phyloP scores from a whole-genome alignment of 2,329 filamentous ascomycete species.

The Aspergillaceae sp. region DNA sequence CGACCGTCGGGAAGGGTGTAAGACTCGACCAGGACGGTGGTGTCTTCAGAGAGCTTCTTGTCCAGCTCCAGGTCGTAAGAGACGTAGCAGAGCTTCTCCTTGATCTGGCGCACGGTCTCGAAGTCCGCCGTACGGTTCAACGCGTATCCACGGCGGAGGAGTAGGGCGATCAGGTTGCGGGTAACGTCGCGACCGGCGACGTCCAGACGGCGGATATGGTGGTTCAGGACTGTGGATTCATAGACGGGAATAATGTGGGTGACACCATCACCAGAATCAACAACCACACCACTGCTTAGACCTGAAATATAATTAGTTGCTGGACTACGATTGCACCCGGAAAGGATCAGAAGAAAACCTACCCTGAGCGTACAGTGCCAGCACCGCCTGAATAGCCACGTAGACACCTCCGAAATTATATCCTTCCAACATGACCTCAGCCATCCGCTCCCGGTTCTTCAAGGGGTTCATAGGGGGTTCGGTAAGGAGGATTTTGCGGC shows the following conservation, averaged over 20 bases:
- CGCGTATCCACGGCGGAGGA: conserved; percentile 87
- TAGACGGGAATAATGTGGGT: conserved; percentile 98
- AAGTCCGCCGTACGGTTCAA: conserved; percentile 98
- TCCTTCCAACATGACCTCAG: conserved; percentile 97
- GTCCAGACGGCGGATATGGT: conserved; percentile 86
- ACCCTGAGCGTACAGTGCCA: conserved; percentile 95
- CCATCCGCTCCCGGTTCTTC: conserved; percentile 96
- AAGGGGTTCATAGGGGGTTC: conserved; percentile 97
- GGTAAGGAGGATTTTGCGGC: conserved; percentile 93
- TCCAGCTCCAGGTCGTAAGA: conserved; percentile 96
- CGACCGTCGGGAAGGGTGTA: conserved; percentile 96
- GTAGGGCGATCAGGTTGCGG: conserved; percentile 91
- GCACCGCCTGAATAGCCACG: conserved; percentile 92
- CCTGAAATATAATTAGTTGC: conserved; percentile 38
- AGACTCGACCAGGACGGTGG: conserved; percentile 91
- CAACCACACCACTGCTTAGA: conserved; percentile 88
- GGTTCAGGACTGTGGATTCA: conserved; percentile 94
- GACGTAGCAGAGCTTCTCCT: conserved; percentile 99
- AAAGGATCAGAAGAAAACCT: conserved; percentile 18
- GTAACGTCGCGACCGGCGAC: conserved; percentile 96
- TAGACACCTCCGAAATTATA: conserved; percentile 96
- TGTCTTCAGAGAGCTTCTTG: conserved; percentile 92
- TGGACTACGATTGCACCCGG: too few species aligned
- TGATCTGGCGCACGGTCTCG: conserved; percentile 97
- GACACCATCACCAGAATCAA: conserved; percentile 95